Base-by-base conservation (phyloP, 441 rosid genomes). In the Jatropha multifida region DNA sequence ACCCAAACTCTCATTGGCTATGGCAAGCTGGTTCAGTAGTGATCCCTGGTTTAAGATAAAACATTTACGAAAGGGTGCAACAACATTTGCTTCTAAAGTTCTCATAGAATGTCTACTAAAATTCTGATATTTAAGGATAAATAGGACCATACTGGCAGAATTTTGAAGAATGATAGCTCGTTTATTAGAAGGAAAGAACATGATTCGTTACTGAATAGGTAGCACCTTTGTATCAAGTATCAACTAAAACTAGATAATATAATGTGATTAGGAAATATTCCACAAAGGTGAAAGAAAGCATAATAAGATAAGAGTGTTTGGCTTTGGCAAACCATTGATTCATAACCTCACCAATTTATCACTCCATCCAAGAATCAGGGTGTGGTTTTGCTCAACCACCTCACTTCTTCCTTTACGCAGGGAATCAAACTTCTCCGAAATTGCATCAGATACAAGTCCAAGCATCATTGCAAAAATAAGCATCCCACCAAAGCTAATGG, bases 381-480 rank as follows among this genome's bases (percentile, higher is more conserved):
- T 87, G 86, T 90, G 95, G 68, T 86, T 85, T 74, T 82, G 88
- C 90, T 89, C 90, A 72, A 90, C 88, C 7, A 87, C 93, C 82
- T 85, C 88, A 68, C 95, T 88, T 77, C 80, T 88, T 76, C 93
- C 95, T 83, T 90, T 90, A 83, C 95, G 81, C 75, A 89, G 76
- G 0, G 93, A 90, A 82, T 89, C 95, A 71, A 89, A 84, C 82
- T 86, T 90, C 89, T 90, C 91, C 14, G 95, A 90, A 71, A 89
- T 90, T n/a, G 95, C 86, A 85, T 90, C 93, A 69, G 90, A 86
- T 49, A 90, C 93, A 77, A 90, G 95, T 73, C 91, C 95, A 75
- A 89, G 90, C 93, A 90, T 89, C 93, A 89, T 89, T 9, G 93
- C 95, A 73, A 90, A 90, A 78, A 89, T 86, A 81, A 90, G 93